Evolutionary conservation across 2,329 filamentous ascomycete genomes (phyloP), one percentile per base, ranked within the genome.

Genomic region (Pyrenophora seminiperda): DNA sequence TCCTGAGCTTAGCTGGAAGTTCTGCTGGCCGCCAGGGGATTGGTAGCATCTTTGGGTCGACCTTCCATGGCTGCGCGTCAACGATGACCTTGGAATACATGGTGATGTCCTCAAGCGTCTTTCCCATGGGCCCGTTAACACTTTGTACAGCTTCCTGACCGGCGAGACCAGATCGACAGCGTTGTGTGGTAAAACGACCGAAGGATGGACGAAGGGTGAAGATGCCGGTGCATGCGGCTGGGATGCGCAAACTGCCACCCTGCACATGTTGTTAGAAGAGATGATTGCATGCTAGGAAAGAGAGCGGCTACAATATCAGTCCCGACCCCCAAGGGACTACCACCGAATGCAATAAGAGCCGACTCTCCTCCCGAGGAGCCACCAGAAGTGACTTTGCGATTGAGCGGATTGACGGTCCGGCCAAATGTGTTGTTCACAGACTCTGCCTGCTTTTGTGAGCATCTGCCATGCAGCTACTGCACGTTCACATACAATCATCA

Each of bases 301-400:
- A 22, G 11, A 5, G 2, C 3, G 51, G 55, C 24, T 53, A 79
- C 79, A 45, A 88, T 87, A 54, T 88, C 85, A 0, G 84, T 84
- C 1, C 84, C 85, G 0, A 87, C 75, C 7, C 87, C 87, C 1
- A 87, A 54, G 1, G 80, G 77, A 51, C 81, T 83, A 13, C 86
- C 87, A 7, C 73, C 71, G 49, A 88, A 79, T 0, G 76, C 74
- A 29, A 89, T 78, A 2, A 89, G 75, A 0, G 86, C 85, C 5
- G 81, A 80, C 64, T 89, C 87, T 36, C 87, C 87, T 2, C 87
- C 87, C 0, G 84, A 86, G 30, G 81, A 85, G 7, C 87, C 87
- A 9, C 87, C 87, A 17, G 81, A 80, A 0, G 84, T 87, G 3
- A 83, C 74, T 2, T 72, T 72, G 18, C 82, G 78, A 62, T 87